Conservation (phyloP, 2,329 filamentous ascomycete species). For the Atkinsonella hypoxylon region DNA sequence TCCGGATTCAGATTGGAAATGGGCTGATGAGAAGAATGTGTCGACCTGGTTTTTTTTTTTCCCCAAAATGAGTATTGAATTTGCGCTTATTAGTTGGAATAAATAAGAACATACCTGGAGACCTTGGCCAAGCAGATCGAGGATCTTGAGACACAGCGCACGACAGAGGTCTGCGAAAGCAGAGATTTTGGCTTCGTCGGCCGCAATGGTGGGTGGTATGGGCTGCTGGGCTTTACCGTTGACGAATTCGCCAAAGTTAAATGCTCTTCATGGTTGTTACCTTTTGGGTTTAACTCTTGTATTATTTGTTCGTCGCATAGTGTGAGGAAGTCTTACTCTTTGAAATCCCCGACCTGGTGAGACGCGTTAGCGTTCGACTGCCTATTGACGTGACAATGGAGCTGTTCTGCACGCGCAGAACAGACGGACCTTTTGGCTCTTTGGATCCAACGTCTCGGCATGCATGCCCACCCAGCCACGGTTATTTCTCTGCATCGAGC, state of each 20-base stretch:
- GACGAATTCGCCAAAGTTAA: constrained; percentile 79
- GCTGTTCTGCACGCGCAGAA: too few species aligned
- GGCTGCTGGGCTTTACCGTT: constrained; percentile 62
- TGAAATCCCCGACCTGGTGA: constrained; percentile 64
- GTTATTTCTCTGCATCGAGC: constrained; percentile 69
- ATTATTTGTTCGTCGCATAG: neutral
- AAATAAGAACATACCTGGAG: constrained; percentile 42
- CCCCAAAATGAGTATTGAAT: constrained; percentile 4
- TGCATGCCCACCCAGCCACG: constrained; percentile 84
- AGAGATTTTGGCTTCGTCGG: constrained; percentile 48
- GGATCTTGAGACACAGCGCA: constrained; percentile 57
- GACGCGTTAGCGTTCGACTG: neutral
- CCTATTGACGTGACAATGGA: too few species aligned
- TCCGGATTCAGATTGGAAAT: constrained; percentile 30
- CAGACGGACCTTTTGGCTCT: constrained; percentile 56
- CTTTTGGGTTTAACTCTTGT: neutral
- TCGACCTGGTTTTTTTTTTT: constrained; percentile 22
- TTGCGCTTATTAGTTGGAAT: neutral
- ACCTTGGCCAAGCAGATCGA: constrained; percentile 67
- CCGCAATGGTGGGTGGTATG: constrained; percentile 51
- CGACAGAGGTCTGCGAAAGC: constrained; percentile 62
- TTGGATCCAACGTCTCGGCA: constrained; percentile 76
- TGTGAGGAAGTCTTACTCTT: constrained; percentile 48
- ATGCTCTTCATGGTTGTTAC: constrained; percentile 45
- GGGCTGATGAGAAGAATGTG: constrained; percentile 43